These are phyloP conservation scores for Aurifilum marmelostoma DNA, from an alignment of 2,329 filamentous ascomycete species.

Conservation along the genomic window DNA sequence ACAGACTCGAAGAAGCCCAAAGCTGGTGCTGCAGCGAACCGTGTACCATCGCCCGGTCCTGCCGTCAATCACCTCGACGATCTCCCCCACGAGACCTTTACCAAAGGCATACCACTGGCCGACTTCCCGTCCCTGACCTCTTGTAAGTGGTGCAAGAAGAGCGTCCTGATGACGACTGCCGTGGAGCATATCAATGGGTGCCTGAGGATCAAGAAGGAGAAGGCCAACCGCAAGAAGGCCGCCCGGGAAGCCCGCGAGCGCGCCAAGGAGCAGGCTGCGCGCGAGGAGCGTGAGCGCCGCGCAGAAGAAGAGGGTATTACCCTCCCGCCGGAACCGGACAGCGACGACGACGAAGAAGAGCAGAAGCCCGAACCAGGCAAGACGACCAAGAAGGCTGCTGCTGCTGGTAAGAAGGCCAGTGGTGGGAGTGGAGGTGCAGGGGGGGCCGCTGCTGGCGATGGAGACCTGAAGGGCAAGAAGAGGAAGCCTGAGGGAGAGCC, in stretches of 20 bases:
- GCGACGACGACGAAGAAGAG: conserved; percentile 53
- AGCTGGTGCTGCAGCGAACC: conserved; percentile 45
- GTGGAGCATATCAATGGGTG: conserved; percentile 83
- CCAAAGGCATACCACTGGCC: conserved; percentile 78
- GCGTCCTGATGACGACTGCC: conserved; percentile 74
- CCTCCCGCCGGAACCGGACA: conserved; percentile 46
- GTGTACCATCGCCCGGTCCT: conserved; percentile 54
- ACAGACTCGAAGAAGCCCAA: conserved; percentile 60
- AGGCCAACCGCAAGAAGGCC: conserved; percentile 77
- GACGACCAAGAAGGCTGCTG: conserved; percentile 63
- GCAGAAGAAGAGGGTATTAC: conserved; percentile 53
- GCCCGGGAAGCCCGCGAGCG: conserved; percentile 71
- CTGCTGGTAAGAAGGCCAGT: conserved; percentile 65
- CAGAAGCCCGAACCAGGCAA: conserved; percentile 47
- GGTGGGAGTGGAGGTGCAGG: conserved; percentile 52
- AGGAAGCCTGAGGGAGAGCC: conserved; percentile 74
- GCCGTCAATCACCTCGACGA: conserved; percentile 73
- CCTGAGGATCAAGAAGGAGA: conserved; percentile 81
- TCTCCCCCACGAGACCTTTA: conserved; percentile 75
- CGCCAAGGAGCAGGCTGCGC: conserved; percentile 63
- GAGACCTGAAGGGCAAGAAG: conserved; percentile 73
- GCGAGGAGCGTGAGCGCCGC: conserved; percentile 55
- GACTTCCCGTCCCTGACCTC: conserved; percentile 78
- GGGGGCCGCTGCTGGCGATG: conserved; percentile 69
- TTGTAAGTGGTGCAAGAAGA: conserved; percentile 95